phyloP scores from a whole-genome alignment of 768 basidiomycete species.

The Bullera alba region DNA sequence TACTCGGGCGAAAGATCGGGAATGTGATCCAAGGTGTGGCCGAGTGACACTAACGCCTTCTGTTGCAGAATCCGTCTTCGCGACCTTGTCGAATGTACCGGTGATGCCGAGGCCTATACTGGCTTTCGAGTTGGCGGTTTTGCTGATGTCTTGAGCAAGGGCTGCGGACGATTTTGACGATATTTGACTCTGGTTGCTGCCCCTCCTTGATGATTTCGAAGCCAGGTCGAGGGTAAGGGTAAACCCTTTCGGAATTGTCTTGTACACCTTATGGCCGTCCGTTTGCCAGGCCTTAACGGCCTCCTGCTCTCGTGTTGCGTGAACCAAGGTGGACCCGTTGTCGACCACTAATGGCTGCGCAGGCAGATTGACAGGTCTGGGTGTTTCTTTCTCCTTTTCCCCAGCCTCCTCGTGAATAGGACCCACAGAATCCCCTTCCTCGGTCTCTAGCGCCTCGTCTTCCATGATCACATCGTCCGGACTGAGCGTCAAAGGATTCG shows the following conservation, averaged over 20 bases:
- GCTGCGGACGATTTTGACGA: too few species aligned
- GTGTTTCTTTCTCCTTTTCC: too few species aligned
- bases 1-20: neutral
- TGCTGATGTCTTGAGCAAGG: too few species aligned
- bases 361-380: too few species aligned
- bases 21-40: neutral
- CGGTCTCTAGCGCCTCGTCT: too few species aligned
- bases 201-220: neutral
- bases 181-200: neutral
- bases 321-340: too few species aligned
- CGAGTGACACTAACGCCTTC: neutral
- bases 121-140: too few species aligned
- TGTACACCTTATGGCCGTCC: conserved; percentile 14
- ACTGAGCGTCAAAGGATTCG: too few species aligned
- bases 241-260: conserved; percentile 11
- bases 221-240: conserved; percentile 1
- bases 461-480: too few species aligned
- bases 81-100: neutral
- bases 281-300: conserved; percentile 14
- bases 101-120: neutral
- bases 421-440: too few species aligned
- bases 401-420: too few species aligned
- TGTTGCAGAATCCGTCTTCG: neutral
- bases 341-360: too few species aligned
- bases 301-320: conserved; percentile 11